Base-by-base conservation (phyloP, 257 asterid species). In the Lantana camara region DNA sequence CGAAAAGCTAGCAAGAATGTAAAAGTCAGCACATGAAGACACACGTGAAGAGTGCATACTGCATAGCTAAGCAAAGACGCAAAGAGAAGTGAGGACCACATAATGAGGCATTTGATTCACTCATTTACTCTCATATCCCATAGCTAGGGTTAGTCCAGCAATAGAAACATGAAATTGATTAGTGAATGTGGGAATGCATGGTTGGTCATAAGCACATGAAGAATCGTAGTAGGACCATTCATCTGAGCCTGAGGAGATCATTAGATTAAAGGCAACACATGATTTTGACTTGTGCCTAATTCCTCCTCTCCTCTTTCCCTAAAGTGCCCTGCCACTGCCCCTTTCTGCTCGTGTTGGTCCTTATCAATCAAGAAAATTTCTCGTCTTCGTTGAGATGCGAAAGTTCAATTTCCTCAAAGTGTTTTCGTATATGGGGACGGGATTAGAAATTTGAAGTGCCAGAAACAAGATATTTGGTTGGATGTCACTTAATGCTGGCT, bases 261-360 rank as follows among this genome's bases (percentile, higher is more conserved):
- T n/a, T n/a, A n/a, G n/a, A n/a, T n/a, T n/a, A n/a, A 15, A 34
- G 27, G 45, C 10, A 35, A 4, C 40, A 5, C 57, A 65, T 71
- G 76, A 71, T 71, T 71, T 71, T 71, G 66, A 71, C 76, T 23
- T 55, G 69, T 71, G 76, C 44, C 54, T 48, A 45, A 23, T 64
- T 57, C 32, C 32, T 14, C 35, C n/a, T n/a, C n/a, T n/a, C 9
- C 40, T 35, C 35, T 65, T 52, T 62, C 46, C 46, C 5, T 23
- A 60, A 69, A 52, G 69, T 51, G 47, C 54, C 17, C 0, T 14
- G 15, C n/a, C n/a, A n/a, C n/a, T n/a, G 48, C 29, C 27, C 9
- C n/a, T 47, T 5, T 35, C 7, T 17, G n/a, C 44, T 62, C 61
- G 56, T 63, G 71, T 56, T 45, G 23, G 67, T 71, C 72, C 57